phyloP scores from a whole-genome alignment of 345 rosid genomes.

The Trapa bicornis region DNA sequence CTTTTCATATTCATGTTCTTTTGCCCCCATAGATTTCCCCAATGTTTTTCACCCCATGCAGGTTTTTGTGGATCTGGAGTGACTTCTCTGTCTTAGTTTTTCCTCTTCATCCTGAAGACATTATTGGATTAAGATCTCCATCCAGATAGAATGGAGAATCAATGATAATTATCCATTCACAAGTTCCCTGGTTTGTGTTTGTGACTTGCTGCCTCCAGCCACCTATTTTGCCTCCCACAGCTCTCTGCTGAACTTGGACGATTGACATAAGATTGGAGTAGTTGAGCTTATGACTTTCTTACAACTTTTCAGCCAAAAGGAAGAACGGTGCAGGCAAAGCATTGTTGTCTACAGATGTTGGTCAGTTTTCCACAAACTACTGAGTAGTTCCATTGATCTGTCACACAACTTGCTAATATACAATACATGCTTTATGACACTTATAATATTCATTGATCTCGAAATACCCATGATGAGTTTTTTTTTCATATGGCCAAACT shows the following conservation, averaged over 20 bases:
- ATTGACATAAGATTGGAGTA: not conserved
- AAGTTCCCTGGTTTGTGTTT: not conserved
- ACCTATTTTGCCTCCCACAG: not conserved
- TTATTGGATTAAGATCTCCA: not conserved
- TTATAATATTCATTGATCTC: too few relatives aligned
- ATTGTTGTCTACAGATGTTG: too few relatives aligned
- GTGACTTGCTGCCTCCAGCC: not conserved
- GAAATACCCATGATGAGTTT: too few relatives aligned
- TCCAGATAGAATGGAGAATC: not conserved
- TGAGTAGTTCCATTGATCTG: too few relatives aligned
- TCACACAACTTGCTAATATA: too few relatives aligned
- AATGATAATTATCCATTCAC: not conserved
- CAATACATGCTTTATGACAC: too few relatives aligned
- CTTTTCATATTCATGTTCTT: not conserved
- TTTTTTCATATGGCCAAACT: too few relatives aligned
- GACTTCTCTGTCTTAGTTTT: constrained; percentile 11
- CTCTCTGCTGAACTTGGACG: not conserved
- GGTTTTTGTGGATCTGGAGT: constrained; percentile 46
- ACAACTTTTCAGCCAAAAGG: too few relatives aligned
- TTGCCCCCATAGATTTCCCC: too few relatives aligned
- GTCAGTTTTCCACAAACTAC: too few relatives aligned
- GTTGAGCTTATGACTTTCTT: too few relatives aligned
- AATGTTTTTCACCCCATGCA: constrained; percentile 12
- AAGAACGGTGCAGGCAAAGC: too few relatives aligned
- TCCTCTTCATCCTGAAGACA: not conserved